phyloP scores from a whole-genome alignment of 2,329 filamentous ascomycete species.

The Drechslerella dactyloides region DNA sequence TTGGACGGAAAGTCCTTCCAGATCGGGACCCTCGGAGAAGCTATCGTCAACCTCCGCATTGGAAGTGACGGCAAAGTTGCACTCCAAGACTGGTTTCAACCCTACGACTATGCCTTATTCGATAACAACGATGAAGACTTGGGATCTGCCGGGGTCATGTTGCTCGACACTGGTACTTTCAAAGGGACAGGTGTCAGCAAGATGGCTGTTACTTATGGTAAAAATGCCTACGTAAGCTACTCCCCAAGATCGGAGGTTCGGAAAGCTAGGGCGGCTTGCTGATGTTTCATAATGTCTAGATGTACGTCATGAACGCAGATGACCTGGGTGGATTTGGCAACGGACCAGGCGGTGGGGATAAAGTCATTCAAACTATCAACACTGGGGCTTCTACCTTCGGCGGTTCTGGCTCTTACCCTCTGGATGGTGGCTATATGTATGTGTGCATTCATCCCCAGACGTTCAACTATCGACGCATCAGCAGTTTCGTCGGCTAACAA shows the following conservation, averaged over 20 bases:
- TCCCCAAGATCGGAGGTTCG: no score
- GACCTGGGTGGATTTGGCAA: conserved; percentile 57
- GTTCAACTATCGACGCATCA: no score
- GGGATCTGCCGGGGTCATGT: conserved; percentile 60
- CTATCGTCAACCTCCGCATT: conserved; percentile 59
- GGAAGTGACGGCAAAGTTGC: conserved; percentile 59
- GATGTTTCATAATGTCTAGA: conserved; percentile 53
- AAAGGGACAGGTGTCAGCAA: conserved; percentile 48
- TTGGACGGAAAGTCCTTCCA: conserved; percentile 52
- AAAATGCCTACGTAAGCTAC: conserved; percentile 61
- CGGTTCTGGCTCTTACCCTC: conserved; percentile 62
- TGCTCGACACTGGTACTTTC: conserved; percentile 60
- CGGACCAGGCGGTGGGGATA: conserved; percentile 57
- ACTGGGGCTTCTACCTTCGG: conserved; percentile 62
- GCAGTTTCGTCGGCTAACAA: conserved; percentile 2
- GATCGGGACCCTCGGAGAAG: conserved; percentile 49
- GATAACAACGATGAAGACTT: conserved; percentile 58
- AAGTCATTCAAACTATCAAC: conserved; percentile 61
- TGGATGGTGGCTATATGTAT: conserved; percentile 63
- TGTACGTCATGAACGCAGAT: conserved; percentile 55
- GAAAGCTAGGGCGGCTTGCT: no score
- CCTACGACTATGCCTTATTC: conserved; percentile 58
- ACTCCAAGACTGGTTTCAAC: conserved; percentile 65
- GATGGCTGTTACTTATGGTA: conserved; percentile 58
- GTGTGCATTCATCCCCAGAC: no score